Percentiles rank a stretch among this genome's conserved stretches.
These are phyloP conservation scores for Emmonsiellopsis sp. DNA, from an alignment of 2,329 filamentous ascomycete genomes.

Conservation along the genomic window DNA sequence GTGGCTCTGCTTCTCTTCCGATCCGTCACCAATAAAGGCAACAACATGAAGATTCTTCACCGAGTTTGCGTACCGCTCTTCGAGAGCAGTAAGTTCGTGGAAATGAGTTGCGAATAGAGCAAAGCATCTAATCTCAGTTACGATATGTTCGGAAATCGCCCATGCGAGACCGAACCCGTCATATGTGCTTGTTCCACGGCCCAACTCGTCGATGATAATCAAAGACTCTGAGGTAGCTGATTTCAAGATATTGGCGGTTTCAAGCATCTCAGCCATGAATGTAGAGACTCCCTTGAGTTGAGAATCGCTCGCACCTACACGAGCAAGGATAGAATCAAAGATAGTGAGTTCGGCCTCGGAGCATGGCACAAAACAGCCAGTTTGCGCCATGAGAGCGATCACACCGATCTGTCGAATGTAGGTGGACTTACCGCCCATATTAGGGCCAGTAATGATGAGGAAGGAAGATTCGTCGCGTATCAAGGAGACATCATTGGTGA, in stretches of 20 bases:
- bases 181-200: slow-evolving; percentile 93
- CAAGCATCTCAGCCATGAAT: slow-evolving; percentile 99
- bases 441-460: slow-evolving; percentile 92
- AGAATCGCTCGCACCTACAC: slow-evolving; percentile 90
- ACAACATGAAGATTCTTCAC: slow-evolving; percentile 93
- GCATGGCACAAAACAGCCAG: slow-evolving; percentile 93
- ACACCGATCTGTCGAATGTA: slow-evolving; percentile 97
- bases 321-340: slow-evolving; percentile 92
- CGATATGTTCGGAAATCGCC: slow-evolving; percentile 96
- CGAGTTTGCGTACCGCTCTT: slow-evolving; percentile 68
- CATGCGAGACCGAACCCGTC: slow-evolving; percentile 98
- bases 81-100: slow-evolving; percentile 89
- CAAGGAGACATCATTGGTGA: slow-evolving; percentile 90
- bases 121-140: slow-evolving; percentile 89
- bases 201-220: slow-evolving; percentile 97
- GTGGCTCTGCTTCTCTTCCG: slow-evolving; percentile 41
- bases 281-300: slow-evolving; percentile 97
- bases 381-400: slow-evolving; percentile 92
- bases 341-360: slow-evolving; percentile 84
- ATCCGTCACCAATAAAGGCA: slow-evolving; percentile 65
- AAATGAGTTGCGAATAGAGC: slow-evolving; percentile 97
- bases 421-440: slow-evolving; percentile 98
- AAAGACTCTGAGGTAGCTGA: slow-evolving; percentile 89
- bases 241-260: slow-evolving; percentile 97
- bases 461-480: slow-evolving; percentile 74